Evolutionary conservation across 805 yeast genomes (phyloP).

Genomic region (Metschnikowia lochheadii): DNA sequence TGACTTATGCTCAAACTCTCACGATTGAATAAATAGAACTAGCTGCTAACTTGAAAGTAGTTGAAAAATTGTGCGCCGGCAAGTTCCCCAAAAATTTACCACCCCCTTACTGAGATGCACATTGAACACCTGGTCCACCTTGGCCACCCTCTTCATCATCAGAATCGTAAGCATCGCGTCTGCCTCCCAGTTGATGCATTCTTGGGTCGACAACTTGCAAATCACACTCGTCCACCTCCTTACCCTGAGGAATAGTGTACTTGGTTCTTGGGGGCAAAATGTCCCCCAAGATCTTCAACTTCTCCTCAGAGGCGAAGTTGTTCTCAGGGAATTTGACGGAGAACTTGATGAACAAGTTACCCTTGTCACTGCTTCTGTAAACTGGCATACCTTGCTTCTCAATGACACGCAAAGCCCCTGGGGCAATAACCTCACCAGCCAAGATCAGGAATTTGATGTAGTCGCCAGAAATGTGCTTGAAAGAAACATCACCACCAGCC

Average conservation of each 20-base stretch:
- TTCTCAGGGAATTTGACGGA: slow-evolving; percentile 81
- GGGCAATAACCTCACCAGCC: slow-evolving; percentile 91
- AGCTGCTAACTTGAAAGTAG: slow-evolving; percentile 1
- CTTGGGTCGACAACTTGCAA: slow-evolving; percentile 64
- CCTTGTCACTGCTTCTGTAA: slow-evolving; percentile 79
- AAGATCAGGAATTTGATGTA: slow-evolving; percentile 75
- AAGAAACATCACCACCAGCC: slow-evolving; percentile 89
- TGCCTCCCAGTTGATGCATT: slow-evolving; percentile 45
- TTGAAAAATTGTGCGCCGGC: neutral
- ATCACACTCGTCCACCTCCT: slow-evolving; percentile 76
- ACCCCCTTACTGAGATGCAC: slow-evolving; percentile 22
- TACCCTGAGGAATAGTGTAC: slow-evolving; percentile 61
- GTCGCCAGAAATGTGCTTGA: slow-evolving; percentile 90
- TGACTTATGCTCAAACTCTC: slow-evolving; percentile 4
- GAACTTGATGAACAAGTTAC: slow-evolving; percentile 83
- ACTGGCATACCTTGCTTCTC: slow-evolving; percentile 98
- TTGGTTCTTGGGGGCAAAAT: slow-evolving; percentile 75
- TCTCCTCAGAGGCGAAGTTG: slow-evolving; percentile 70
- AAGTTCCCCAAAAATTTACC: neutral
- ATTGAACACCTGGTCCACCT: slow-evolving; percentile 25
- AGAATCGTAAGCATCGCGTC: slow-evolving; percentile 43
- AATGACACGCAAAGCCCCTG: slow-evolving; percentile 75
- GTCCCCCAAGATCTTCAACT: slow-evolving; percentile 65
- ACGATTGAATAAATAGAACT: slow-evolving; percentile 4
- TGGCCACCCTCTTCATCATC: slow-evolving; percentile 41